Evolutionary conservation across 225 moss, liverwort and hornwort genomes (phyloP), one percentile per base, ranked within the genome.

Genomic region (Physcomitrium patens): DNA sequence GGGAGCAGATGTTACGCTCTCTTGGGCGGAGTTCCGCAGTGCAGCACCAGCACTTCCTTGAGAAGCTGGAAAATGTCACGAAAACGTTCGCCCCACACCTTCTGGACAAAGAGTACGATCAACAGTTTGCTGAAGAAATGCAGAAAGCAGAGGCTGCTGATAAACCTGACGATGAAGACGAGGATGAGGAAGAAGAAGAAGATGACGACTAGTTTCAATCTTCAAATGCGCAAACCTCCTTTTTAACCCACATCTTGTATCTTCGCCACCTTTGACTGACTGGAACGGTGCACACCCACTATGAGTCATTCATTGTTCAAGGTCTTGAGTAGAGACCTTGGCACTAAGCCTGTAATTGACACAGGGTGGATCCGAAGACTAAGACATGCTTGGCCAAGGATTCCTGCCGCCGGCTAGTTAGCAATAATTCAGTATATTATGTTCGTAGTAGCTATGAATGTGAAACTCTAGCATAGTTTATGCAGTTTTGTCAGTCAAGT

Each of bases 1-100:
- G 85, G 88, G 85, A 85, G 27, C 80, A 88, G 78, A 88, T 88
- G 88, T 75, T 76, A 65, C 82, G 73, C 62, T 43, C 72, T 52
- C 71, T 83, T 26, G 86, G 84, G 52, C 75, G 75, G 46, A 78
- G 55, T 2, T 70, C 72, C 10, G 60, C 17, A 2, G 49, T 80
- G 60, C 82, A 78, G 49, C 77, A 76, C 24, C 37, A 50, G 51
- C 68, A 76, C 78, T 85, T 88, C 67, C 64, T 82, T 53, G 82
- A 85, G 73, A 84, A 73, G 71, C 14, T 88, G 85, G 60, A 73
- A 59, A 26, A 20, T 47, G 3, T 85, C 8, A 58, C 83, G 42
- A 70, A 23, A 69, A 80, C 51, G 48, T 85, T 61, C 54, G 80
- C 85, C 45, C 88, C 88, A 9, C 47, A 82, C 59, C 62, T 88